Conservation (phyloP, 176 grass and related monocot species). For the Poa annua region DNA sequence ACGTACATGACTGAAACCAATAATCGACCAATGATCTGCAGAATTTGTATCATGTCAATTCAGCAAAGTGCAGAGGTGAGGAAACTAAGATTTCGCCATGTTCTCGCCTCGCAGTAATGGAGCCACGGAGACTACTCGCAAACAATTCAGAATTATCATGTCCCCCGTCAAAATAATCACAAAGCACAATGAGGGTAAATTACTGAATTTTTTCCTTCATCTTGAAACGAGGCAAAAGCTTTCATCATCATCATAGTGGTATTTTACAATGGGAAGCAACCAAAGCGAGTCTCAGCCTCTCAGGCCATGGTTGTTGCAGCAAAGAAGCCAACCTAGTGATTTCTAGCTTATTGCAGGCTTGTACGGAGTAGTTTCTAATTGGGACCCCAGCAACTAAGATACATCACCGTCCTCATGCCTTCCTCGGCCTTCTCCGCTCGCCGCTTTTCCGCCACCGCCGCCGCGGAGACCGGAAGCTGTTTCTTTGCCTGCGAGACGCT, state of each 20-base stretch:
- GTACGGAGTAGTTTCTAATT: neutral
- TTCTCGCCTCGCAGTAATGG: neutral
- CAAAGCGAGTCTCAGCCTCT: neutral
- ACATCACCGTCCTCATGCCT: neutral
- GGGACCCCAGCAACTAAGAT: neutral
- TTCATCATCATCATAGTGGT: neutral
- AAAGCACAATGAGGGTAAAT: neutral
- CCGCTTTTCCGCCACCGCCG: neutral
- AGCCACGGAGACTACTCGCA: neutral
- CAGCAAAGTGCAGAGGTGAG: too few species aligned
- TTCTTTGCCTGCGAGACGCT: neutral
- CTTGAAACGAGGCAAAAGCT: too few species aligned
- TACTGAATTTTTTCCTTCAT: slow-evolving; percentile 11
- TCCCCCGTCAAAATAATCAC: neutral
- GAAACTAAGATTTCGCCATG: neutral
- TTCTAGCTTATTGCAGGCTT: neutral
- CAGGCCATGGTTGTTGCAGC: neutral
- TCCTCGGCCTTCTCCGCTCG: neutral
- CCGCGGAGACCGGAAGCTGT: neutral
- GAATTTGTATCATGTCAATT: neutral
- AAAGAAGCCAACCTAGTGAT: neutral
- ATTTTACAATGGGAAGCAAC: neutral
- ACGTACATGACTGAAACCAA: neutral
- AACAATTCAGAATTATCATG: neutral
- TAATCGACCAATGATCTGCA: neutral